Base-by-base conservation (phyloP, 176 grass and related monocot species). In the Cocos nucifera region DNA sequence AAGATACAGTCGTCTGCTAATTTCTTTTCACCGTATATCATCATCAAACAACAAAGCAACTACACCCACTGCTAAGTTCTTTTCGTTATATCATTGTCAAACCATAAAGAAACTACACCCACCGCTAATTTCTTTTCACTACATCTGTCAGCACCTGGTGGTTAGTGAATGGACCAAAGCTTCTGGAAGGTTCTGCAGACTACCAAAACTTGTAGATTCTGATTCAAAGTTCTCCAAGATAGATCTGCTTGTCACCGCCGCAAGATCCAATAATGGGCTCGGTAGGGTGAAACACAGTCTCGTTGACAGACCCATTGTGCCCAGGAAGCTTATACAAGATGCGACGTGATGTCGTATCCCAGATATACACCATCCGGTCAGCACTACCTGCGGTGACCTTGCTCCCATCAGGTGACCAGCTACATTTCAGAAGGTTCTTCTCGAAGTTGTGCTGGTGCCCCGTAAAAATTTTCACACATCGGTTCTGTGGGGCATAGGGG, bases 241-340 rank as follows among this genome's bases (percentile, higher is more conserved):
- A 98, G 22, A 98, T 98, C 81, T 98, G 87, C 64, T 92, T 98
- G 81, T 98, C 93, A 3, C 93, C 92, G 52, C 93, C 6, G 4
- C 93, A 98, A 14, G 93, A 98, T 59, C 87, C 93, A 0, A 98
- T 88, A 24, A 98, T 83, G 12, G 93, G 93, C 26, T 98, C 87
- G 0, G 81, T 92, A 4, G 93, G 93, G 55, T 98, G 93, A 84
- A 98, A 98, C 5, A 74, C 76, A 4, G 87, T 98, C 70, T 98
- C 93, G 10, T 98, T 98, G 29, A 98, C 87, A 18, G 81, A 98
- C 56, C 93, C 93, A 0, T 88, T 98, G 74, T 98, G 93, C 19
- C 93, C 93, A 53, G 93, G 93, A 71, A 98, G 84, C 67, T 98
- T 98, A 80, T 98, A 98, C 59, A 98, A n/a, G 58, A 98, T 92